These are phyloP conservation scores for Oryza coarctata DNA, from an alignment of 176 grass and related monocot species.

Conservation along the genomic window DNA sequence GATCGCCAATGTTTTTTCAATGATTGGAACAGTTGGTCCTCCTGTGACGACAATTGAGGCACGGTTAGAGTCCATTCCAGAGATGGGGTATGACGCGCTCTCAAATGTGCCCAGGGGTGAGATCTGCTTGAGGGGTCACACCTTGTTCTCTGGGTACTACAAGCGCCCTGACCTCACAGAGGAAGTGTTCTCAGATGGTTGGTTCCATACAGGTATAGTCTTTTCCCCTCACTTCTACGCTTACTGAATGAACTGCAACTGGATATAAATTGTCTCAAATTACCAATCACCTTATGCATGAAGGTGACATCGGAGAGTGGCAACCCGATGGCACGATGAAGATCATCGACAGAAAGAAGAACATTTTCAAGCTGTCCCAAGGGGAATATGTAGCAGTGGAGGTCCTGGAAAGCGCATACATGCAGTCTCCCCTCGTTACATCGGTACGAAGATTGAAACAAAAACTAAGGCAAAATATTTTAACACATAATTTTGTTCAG, in stretches of 20 bases:
- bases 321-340: slow-evolving; percentile 84
- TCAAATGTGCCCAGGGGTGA: slow-evolving; percentile 65
- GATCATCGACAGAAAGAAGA: slow-evolving; percentile 97
- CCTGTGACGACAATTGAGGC: slow-evolving; percentile 78
- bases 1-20: slow-evolving; percentile 72
- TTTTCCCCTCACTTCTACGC: not conserved
- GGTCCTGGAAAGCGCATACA: slow-evolving; percentile 69
- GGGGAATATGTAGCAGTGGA: slow-evolving; percentile 95
- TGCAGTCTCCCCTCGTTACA: slow-evolving; percentile 65
- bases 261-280: not conserved
- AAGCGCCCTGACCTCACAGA: slow-evolving; percentile 67
- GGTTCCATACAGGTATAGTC: slow-evolving; percentile 86
- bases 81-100: slow-evolving; percentile 83
- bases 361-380: slow-evolving; percentile 95
- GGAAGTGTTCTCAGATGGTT: slow-evolving; percentile 73
- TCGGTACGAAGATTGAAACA: slow-evolving; percentile 8
- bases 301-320: slow-evolving; percentile 95
- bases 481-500: not conserved
- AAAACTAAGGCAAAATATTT: not conserved
- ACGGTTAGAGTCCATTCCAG: slow-evolving; percentile 68
- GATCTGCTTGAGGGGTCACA: slow-evolving; percentile 90
- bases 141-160: slow-evolving; percentile 89
- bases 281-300: not conserved
- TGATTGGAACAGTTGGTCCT: slow-evolving; percentile 82
- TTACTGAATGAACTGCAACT: not conserved